Evolutionary conservation across 23 red algal species (phyloP).

Genomic region (Cyanidium caldarium): DNA sequence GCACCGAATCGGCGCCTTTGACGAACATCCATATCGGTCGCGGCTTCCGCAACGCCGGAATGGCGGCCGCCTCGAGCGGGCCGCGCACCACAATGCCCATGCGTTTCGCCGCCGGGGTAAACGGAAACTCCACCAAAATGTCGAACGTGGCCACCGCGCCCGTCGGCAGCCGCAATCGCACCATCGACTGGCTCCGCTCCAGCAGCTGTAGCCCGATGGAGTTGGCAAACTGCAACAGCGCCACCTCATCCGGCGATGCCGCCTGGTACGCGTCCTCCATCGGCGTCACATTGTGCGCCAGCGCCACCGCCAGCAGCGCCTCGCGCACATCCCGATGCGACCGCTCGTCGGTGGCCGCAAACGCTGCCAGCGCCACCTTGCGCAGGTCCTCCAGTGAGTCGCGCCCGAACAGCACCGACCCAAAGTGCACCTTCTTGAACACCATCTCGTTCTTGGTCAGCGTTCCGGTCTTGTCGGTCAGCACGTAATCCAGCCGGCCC

Average conservation of each 20-base stretch:
- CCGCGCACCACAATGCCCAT: conserved; percentile 76
- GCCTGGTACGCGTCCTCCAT: conserved; percentile 55
- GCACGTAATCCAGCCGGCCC: conserved; percentile 71
- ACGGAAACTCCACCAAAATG: conserved; percentile 84
- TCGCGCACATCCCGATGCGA: conserved; percentile 47
- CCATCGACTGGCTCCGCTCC: conserved; percentile 33
- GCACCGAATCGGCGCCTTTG: conserved; percentile 77
- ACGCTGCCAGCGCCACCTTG: conserved; percentile 34
- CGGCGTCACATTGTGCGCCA: conserved; percentile 93
- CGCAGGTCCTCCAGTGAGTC: conserved; percentile 67
- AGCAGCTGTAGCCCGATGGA: conserved; percentile 51
- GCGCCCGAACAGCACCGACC: conserved; percentile 61
- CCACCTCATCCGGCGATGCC: conserved; percentile 85
- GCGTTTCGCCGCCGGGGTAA: conserved; percentile 86
- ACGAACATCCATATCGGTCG: conserved; percentile 52
- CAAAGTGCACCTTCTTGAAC: conserved; percentile 94
- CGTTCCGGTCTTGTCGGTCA: conserved; percentile 93
- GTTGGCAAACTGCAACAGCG: conserved; percentile 67
- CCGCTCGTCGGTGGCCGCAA: conserved; percentile 11
- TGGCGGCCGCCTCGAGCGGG: background rate
- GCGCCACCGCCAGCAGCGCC: conserved; percentile 68
- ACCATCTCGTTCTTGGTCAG: conserved; percentile 94
- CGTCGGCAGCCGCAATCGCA: conserved; percentile 20
- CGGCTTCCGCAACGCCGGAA: background rate
- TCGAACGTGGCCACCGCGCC: conserved; percentile 27